Evolutionary conservation across 306 rosid species (phyloP).

Genomic region (Trifolium pratense): DNA sequence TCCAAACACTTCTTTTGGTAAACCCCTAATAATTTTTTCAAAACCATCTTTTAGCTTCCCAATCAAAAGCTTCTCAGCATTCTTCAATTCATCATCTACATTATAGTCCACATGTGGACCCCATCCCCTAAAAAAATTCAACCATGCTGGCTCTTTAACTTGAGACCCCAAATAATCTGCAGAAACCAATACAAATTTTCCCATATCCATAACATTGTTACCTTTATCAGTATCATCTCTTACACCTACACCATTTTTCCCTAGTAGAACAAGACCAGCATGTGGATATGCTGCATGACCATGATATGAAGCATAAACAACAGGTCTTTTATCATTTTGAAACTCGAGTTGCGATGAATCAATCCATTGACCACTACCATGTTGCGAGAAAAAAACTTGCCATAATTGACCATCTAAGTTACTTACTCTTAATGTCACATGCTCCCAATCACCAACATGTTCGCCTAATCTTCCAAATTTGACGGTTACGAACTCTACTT

Average conservation of each 20-base stretch:
- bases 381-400: conserved; percentile 64
- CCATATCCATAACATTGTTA: conserved; percentile 46
- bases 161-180: conserved; percentile 58
- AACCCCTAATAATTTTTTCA: conserved; percentile 18
- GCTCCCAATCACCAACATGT: conserved; percentile 92
- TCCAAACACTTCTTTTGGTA: conserved; percentile 69
- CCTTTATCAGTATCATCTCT: conserved; percentile 64
- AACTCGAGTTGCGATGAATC: conserved; percentile 68
- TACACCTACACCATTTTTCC: conserved; percentile 50
- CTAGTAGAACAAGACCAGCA: conserved; percentile 59
- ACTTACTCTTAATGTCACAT: conserved; percentile 75
- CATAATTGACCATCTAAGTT: conserved; percentile 70
- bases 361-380: conserved; percentile 67
- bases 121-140: conserved; percentile 67
- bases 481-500: conserved; percentile 51
- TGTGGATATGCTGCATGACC: conserved; percentile 76
- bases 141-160: conserved; percentile 64
- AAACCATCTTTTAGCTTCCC: conserved; percentile 48
- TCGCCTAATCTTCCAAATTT: conserved; percentile 69
- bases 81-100: conserved; percentile 47
- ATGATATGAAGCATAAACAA: conserved; percentile 63
- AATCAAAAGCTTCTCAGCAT: conserved; percentile 51
- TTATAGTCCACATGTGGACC: conserved; percentile 66
- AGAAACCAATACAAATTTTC: conserved; percentile 47
- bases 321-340: conserved; percentile 39